Evolutionary conservation across 331 rosid species (phyloP).

Genomic region (Spiraea crenata): DNA sequence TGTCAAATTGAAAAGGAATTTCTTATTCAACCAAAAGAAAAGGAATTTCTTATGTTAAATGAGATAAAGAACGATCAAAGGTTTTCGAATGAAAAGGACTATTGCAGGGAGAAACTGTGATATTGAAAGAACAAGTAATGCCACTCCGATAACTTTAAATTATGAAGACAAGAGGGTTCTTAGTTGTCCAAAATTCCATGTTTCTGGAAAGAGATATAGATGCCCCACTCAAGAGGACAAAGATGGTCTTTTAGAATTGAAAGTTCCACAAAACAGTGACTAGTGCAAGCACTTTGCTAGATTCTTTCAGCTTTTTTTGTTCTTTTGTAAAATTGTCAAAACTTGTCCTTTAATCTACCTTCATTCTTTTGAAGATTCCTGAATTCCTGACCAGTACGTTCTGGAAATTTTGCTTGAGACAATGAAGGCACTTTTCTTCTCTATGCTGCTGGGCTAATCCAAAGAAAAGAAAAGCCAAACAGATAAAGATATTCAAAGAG

Average conservation of each 20-base stretch:
- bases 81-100: too few relatives aligned
- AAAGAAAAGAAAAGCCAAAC: constrained; percentile 13
- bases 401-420: constrained; percentile 19
- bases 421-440: constrained; percentile 9
- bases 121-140: constrained; percentile 24
- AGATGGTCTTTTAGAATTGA: constrained; percentile 38
- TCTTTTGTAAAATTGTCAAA: not conserved
- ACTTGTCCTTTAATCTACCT: constrained; percentile 11
- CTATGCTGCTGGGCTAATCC: constrained; percentile 16
- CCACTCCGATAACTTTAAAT: constrained; percentile 13
- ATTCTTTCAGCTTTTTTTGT: constrained; percentile 37
- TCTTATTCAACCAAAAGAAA: not conserved
- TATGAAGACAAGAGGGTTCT: constrained; percentile 12
- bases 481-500: constrained; percentile 17
- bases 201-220: constrained; percentile 20
- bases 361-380: constrained; percentile 1
- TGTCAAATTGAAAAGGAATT: not conserved
- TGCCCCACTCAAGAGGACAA: constrained; percentile 48
- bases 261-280: constrained; percentile 17
- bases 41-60: not conserved
- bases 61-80: too few relatives aligned
- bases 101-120: constrained; percentile 19
- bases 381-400: constrained; percentile 5
- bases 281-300: constrained; percentile 29
- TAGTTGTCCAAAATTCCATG: constrained; percentile 40